Percentiles rank a stretch among this genome's conserved stretches.
Conservation (phyloP, 2,329 filamentous ascomycete species). For the Penicillium sp. region DNA sequence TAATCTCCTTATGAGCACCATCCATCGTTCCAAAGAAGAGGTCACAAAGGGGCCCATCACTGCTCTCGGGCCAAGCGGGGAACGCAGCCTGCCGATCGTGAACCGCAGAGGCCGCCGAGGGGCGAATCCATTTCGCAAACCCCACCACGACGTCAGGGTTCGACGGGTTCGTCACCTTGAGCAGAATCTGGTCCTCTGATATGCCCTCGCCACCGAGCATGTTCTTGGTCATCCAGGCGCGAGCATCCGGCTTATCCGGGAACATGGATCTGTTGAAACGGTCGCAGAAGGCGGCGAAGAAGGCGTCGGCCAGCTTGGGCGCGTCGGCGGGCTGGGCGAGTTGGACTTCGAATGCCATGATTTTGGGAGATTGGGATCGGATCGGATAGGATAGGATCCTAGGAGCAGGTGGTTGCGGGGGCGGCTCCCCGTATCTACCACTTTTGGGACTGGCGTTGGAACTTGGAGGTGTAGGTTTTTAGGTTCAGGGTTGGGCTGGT, state of each 20-base stretch:
- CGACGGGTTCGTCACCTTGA: conserved; percentile 15
- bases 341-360: conserved; percentile 22
- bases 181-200: conserved; percentile 11
- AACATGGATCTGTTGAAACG: conserved; percentile 27
- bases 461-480: neutral
- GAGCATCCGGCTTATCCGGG: conserved; percentile 27
- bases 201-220: conserved; percentile 5
- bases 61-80: conserved; percentile 19
- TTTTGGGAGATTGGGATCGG: neutral
- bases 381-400: too few species aligned
- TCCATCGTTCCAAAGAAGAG: conserved; percentile 25
- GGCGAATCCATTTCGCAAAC: conserved; percentile 31
- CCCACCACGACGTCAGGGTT: conserved; percentile 17
- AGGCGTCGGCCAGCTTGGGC: conserved; percentile 20
- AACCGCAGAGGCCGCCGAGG: conserved; percentile 8
- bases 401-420: neutral
- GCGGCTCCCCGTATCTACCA: too few species aligned
- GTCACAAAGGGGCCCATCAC: conserved; percentile 23
- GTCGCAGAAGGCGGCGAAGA: conserved; percentile 28
- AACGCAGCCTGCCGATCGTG: conserved; percentile 7
- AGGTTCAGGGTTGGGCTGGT: neutral
- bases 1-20: conserved; percentile 15
- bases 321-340: conserved; percentile 21
- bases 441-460: neutral
- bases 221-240: conserved; percentile 17